These are phyloP conservation scores for Glomus cerebriforme DNA, from an alignment of 192 early-diverging fungal genomes.

Conservation along the genomic window DNA sequence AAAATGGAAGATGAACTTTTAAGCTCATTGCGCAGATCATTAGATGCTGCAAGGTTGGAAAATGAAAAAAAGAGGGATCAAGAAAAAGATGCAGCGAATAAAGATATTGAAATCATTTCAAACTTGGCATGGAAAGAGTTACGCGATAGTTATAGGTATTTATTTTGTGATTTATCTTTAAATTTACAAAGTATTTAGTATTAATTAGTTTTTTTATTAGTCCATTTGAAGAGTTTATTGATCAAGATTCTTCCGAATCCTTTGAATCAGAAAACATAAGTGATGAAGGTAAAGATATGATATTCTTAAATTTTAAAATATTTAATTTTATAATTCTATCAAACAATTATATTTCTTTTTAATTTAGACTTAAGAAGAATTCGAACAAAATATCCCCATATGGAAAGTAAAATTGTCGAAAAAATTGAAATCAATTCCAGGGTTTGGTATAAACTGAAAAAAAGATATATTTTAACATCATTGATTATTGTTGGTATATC, in stretches of 20 bases:
- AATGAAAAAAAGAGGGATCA: background rate
- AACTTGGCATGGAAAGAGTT: background rate
- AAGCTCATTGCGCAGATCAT: background rate
- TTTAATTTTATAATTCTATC: too few species aligned
- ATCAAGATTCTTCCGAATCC: background rate
- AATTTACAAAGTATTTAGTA: background rate
- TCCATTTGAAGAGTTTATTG: background rate
- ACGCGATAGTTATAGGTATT: conserved; percentile 4
- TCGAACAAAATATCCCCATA: background rate
- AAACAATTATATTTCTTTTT: background rate
- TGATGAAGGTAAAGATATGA: background rate
- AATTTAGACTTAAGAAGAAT: background rate
- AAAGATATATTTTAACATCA: background rate
- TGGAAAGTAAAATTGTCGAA: background rate
- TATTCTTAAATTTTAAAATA: too few species aligned
- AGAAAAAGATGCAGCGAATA: background rate
- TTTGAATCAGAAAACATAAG: background rate
- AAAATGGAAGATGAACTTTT: conserved; percentile 3
- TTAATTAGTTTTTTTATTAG: background rate
- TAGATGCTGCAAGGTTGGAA: background rate
- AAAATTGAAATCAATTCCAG: background rate
- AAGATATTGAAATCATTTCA: background rate
- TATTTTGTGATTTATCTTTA: background rate
- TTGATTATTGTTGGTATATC: background rate
- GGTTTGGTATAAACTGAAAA: background rate